phyloP scores from a whole-genome alignment of 2,329 filamentous ascomycete genomes.

The Colletotrichum plurivorum region DNA sequence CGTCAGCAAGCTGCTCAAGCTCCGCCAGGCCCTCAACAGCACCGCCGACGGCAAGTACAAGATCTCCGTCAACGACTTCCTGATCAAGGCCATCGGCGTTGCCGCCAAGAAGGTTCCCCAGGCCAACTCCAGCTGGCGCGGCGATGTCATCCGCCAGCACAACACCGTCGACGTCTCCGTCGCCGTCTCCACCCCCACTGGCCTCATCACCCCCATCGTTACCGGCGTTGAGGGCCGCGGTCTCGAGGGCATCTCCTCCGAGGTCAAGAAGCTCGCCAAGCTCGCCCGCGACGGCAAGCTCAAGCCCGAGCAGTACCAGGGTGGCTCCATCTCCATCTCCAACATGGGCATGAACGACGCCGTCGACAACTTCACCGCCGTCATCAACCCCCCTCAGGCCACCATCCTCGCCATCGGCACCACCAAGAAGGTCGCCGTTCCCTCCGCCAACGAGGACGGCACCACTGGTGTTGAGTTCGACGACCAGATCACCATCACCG shows the following conservation, averaged over 20 bases:
- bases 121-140: conserved; percentile 96
- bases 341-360: conserved; percentile 99
- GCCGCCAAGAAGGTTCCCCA: conserved; percentile 94
- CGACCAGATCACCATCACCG: conserved; percentile 95
- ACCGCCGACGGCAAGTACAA: conserved; percentile 95
- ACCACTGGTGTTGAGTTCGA: conserved; percentile 86
- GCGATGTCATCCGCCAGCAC: conserved; percentile 92
- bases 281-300: conserved; percentile 97
- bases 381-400: conserved; percentile 99
- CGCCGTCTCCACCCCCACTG: conserved; percentile 91
- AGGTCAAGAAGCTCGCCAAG: conserved; percentile 97
- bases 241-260: conserved; percentile 86
- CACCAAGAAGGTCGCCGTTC: conserved; percentile 94
- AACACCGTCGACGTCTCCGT: conserved; percentile 95
- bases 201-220: conserved; percentile 98
- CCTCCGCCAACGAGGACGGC: conserved; percentile 79
- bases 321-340: conserved; percentile 98
- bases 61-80: conserved; percentile 99
- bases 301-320: conserved; percentile 99
- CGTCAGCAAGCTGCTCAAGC: conserved; percentile 95
- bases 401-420: conserved; percentile 96
- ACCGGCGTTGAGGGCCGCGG: conserved; percentile 89
- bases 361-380: conserved; percentile 95
- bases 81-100: conserved; percentile 94
- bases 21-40: conserved; percentile 92